Evolutionary conservation across 2,329 filamentous ascomycete species (phyloP).

Genomic region (Sarocladiaceae sp.): DNA sequence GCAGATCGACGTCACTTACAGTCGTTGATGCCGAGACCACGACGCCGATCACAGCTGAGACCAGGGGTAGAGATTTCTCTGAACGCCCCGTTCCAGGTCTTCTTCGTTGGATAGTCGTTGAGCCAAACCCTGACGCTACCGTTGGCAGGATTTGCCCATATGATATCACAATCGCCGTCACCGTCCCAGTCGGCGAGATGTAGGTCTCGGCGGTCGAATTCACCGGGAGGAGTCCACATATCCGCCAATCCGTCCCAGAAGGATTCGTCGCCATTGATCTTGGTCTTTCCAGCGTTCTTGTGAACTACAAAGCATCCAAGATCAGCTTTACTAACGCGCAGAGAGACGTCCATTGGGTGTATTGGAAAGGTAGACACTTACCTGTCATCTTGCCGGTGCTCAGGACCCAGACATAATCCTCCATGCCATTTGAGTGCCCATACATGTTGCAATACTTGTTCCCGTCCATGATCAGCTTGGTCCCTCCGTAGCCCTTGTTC

Average conservation of each 20-base stretch:
- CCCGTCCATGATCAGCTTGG: constrained; percentile 13
- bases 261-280: background rate
- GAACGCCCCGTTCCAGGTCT: constrained; percentile 10
- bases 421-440: constrained; percentile 12
- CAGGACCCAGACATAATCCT: constrained; percentile 17
- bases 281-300: background rate
- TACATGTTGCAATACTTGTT: constrained; percentile 14
- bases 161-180: constrained; percentile 29
- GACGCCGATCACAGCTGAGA: no score
- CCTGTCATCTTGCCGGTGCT: constrained; percentile 12
- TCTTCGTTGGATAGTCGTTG: constrained; percentile 16
- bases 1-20: no score
- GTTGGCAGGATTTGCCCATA: constrained; percentile 23
- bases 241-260: background rate
- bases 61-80: no score
- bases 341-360: background rate
- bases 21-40: constrained; percentile 22
- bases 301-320: background rate
- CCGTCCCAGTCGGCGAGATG: no score
- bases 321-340: constrained; percentile 1
- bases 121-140: constrained; percentile 20
- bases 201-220: constrained; percentile 22
- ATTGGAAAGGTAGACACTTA: no score
- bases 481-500: constrained; percentile 15
- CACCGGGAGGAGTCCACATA: background rate